Evolutionary conservation across 2,329 filamentous ascomycete species (phyloP).

Genomic region (Pseudocercospora pini-densiflorae): DNA sequence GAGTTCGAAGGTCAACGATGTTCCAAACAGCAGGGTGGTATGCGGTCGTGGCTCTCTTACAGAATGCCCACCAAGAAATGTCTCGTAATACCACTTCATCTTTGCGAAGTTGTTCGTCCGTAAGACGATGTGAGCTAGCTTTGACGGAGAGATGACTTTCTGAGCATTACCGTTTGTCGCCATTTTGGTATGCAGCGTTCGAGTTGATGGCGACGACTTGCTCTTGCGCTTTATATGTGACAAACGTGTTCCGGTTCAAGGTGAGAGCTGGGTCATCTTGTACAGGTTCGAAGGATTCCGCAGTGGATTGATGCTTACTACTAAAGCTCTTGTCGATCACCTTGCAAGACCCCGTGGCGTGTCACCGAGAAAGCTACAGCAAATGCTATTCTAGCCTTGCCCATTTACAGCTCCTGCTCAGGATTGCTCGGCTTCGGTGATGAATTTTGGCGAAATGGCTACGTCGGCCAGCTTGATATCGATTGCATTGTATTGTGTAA

Average conservation of each 20-base stretch:
- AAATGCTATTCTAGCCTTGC: not conserved
- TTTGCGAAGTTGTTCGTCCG: slow-evolving; percentile 30
- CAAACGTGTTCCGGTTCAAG: not conserved
- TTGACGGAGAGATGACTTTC: not conserved
- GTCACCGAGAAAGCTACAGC: not conserved
- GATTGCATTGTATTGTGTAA: too few relatives aligned
- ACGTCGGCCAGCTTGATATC: not conserved
- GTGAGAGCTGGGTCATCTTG: not conserved
- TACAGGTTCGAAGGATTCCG: not conserved
- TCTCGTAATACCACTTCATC: slow-evolving; percentile 34
- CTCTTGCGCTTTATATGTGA: not conserved
- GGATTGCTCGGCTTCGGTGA: not conserved
- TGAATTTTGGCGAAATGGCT: not conserved
- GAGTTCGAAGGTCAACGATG: too few relatives aligned
- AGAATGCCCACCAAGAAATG: slow-evolving; percentile 32
- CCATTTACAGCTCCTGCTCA: not conserved
- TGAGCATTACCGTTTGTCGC: not conserved
- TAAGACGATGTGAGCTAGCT: slow-evolving; percentile 37
- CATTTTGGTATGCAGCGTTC: not conserved
- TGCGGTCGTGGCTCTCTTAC: too few relatives aligned
- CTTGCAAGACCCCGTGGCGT: not conserved
- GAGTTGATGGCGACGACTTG: not conserved
- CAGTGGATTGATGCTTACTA: not conserved
- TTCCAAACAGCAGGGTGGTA: too few relatives aligned
- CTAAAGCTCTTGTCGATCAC: not conserved